phyloP scores from a whole-genome alignment of 148 eudicot genomes.

The Arctostaphylos glauca region DNA sequence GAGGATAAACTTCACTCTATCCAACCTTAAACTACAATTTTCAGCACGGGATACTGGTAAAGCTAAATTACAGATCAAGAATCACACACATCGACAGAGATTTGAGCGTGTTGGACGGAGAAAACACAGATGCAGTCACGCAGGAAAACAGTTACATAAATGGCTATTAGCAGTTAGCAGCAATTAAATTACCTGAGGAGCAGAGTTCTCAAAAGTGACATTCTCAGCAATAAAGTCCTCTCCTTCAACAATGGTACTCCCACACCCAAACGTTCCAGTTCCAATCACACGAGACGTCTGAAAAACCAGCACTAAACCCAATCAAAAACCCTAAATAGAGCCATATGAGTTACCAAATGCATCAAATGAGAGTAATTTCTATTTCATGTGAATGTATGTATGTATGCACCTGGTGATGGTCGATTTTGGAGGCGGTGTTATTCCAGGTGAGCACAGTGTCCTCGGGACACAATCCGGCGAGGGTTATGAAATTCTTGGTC shows the following conservation, averaged over 20 bases:
- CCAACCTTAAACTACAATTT: neutral
- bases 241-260: slow-evolving; percentile 83
- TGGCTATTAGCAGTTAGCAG: neutral
- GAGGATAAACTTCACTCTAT: neutral
- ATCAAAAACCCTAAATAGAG: neutral
- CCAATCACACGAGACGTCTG: slow-evolving; percentile 82
- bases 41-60: too few species aligned
- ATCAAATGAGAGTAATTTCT: neutral
- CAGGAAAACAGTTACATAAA: neutral
- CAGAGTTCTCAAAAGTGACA: slow-evolving; percentile 86
- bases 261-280: slow-evolving; percentile 96
- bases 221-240: slow-evolving; percentile 93
- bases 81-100: neutral
- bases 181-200: slow-evolving; percentile 58
- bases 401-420: slow-evolving; percentile 67
- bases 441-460: slow-evolving; percentile 63
- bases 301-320: neutral
- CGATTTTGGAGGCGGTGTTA: slow-evolving; percentile 71
- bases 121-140: neutral
- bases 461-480: slow-evolving; percentile 70
- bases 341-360: neutral
- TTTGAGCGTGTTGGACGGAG: neutral
- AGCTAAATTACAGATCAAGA: neutral
- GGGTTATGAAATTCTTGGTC: slow-evolving; percentile 78
- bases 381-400: neutral